phyloP scores from a whole-genome alignment of 202 grass and related monocot species.

The Zoysia matrella region DNA sequence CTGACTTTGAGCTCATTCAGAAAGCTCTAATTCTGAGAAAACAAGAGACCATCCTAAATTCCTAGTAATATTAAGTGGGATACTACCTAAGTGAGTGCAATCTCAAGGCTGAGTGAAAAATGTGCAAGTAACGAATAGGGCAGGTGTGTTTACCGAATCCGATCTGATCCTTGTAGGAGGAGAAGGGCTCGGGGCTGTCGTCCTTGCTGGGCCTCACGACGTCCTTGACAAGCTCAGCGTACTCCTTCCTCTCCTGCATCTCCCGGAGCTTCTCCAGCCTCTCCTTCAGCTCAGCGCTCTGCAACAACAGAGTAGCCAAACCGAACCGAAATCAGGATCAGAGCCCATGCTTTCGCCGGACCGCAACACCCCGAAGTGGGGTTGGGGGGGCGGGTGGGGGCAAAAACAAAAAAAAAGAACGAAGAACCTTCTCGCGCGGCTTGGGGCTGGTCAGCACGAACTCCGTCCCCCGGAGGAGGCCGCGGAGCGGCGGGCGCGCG shows the following conservation, averaged over 20 bases:
- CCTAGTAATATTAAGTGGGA: no score
- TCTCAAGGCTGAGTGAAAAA: neutral
- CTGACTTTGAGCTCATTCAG: neutral
- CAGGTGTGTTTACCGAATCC: slow-evolving; percentile 76
- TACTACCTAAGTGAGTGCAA: neutral
- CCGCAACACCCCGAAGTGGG: neutral
- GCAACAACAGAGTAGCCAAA: slow-evolving; percentile 1
- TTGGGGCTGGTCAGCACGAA: slow-evolving; percentile 76
- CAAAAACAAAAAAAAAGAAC: neutral
- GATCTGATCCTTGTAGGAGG: slow-evolving; percentile 95
- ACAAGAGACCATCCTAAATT: neutral
- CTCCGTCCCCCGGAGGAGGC: slow-evolving; percentile 55
- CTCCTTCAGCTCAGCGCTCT: slow-evolving; percentile 90
- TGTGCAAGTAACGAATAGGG: neutral
- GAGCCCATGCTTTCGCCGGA: neutral
- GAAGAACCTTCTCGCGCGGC: slow-evolving; percentile 71
- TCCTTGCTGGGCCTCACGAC: slow-evolving; percentile 58
- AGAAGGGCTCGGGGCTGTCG: slow-evolving; percentile 73
- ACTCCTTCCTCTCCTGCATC: no score
- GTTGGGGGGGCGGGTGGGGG: no score
- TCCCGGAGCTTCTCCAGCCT: slow-evolving; percentile 26
- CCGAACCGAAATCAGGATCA: neutral
- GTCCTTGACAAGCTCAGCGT: slow-evolving; percentile 46
- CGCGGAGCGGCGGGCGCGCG: slow-evolving; percentile 65
- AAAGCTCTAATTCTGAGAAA: neutral